A percentile compares a stretch with the other conserved stretches of the same genome.
Evolutionary conservation across 1,284 basidiomycete species (phyloP).

Genomic region (Fistulina hepatica): DNA sequence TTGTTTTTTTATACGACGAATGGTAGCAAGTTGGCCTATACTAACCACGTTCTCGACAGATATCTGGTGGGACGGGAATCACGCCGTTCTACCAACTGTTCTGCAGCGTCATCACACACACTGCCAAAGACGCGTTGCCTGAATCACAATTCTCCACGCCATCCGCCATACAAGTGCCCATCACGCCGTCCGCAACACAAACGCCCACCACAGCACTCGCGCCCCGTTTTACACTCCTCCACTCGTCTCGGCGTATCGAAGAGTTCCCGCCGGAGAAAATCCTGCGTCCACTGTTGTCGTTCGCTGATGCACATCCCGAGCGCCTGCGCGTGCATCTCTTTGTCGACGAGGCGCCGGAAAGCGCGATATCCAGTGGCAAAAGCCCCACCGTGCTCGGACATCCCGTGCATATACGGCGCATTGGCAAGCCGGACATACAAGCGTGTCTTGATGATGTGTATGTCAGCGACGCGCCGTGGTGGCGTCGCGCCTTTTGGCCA

Average conservation of each 20-base stretch:
- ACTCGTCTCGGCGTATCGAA: slow-evolving; percentile 46
- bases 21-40: neutral
- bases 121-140: too few species aligned
- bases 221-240: slow-evolving; percentile 61
- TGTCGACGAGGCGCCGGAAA: too few species aligned
- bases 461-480: slow-evolving; percentile 29
- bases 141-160: neutral
- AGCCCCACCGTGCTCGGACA: slow-evolving; percentile 14
- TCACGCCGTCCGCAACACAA: too few species aligned
- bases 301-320: slow-evolving; percentile 40
- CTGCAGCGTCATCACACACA: slow-evolving; percentile 28
- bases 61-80: slow-evolving; percentile 77
- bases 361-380: too few species aligned
- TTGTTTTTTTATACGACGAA: slow-evolving; percentile 2
- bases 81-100: slow-evolving; percentile 70
- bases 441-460: slow-evolving; percentile 22
- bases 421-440: slow-evolving; percentile 38
- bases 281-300: slow-evolving; percentile 37
- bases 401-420: slow-evolving; percentile 37
- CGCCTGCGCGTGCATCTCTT: slow-evolving; percentile 47
- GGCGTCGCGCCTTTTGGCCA: slow-evolving; percentile 29
- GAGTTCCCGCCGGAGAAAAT: slow-evolving; percentile 58
- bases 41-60: slow-evolving; percentile 29
- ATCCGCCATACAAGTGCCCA: slow-evolving; percentile 24
- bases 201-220: too few species aligned